Evolutionary conservation across 1,284 basidiomycete genomes (phyloP).

Genomic region (Naganishia albida): DNA sequence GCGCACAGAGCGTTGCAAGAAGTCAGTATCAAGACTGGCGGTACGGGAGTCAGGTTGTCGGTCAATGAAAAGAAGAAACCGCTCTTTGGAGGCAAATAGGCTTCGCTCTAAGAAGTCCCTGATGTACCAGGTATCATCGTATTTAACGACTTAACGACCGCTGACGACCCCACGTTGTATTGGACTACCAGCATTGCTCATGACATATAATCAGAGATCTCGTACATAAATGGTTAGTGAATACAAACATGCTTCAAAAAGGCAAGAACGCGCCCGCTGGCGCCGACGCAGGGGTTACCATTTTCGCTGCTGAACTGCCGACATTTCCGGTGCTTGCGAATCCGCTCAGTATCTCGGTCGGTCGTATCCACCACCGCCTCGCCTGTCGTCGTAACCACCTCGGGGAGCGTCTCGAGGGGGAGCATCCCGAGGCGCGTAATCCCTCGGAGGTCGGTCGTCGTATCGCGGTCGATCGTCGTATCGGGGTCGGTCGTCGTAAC

Average conservation of each 20-base stretch:
- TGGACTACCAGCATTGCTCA: constrained; percentile 6
- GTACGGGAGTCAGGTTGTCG: constrained; percentile 15
- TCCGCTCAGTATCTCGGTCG: constrained; percentile 16
- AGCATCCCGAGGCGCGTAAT: constrained; percentile 48
- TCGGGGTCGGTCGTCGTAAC: constrained; percentile 42
- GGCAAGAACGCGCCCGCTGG: background rate
- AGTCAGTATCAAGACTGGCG: constrained; percentile 20
- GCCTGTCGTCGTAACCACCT: constrained; percentile 32
- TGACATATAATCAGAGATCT: constrained; percentile 8
- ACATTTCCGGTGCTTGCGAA: background rate
- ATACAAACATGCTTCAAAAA: constrained; percentile 24
- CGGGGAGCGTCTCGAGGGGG: constrained; percentile 43
- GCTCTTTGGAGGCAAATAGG: constrained; percentile 23
- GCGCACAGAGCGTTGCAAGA: constrained; percentile 21
- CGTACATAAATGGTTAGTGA: constrained; percentile 22
- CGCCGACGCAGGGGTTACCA: constrained; percentile 14
- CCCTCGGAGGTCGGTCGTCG: constrained; percentile 54
- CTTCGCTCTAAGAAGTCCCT: no score
- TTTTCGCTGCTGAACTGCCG: constrained; percentile 9
- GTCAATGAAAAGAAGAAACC: constrained; percentile 21
- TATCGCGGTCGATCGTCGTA: constrained; percentile 62
- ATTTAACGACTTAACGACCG: background rate
- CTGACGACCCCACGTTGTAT: constrained; percentile 16
- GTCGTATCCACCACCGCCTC: constrained; percentile 23
- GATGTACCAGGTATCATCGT: background rate